A percentile compares a stretch with the other conserved stretches of the same genome.
These are phyloP conservation scores for Bryoerythrophyllum caledonicum DNA, from an alignment of 225 moss, liverwort and hornwort genomes.

Conservation along the genomic window DNA sequence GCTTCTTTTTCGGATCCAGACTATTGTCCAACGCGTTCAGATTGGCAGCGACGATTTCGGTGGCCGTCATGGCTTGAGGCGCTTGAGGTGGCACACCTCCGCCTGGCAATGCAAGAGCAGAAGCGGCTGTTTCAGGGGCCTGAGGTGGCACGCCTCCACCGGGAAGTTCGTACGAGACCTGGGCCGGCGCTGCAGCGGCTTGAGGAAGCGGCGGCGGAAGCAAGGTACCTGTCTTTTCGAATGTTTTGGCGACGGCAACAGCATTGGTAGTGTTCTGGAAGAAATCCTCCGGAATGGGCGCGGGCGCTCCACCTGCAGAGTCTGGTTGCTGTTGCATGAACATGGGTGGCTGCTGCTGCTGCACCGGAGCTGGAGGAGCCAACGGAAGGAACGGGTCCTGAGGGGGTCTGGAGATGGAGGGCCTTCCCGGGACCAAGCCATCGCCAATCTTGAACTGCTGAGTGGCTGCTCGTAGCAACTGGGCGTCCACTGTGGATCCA, in stretches of 20 bases:
- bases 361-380: constrained; percentile 43
- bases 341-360: constrained; percentile 40
- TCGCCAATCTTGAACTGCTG: constrained; percentile 92
- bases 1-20: constrained; percentile 56
- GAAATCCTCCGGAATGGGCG: constrained; percentile 69
- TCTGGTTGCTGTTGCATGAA: constrained; percentile 46
- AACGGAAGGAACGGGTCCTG: constrained; percentile 46
- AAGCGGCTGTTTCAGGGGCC: constrained; percentile 35
- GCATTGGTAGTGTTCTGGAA: constrained; percentile 64
- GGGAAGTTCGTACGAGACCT: constrained; percentile 59
- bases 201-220: constrained; percentile 55
- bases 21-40: constrained; percentile 43
- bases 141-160: constrained; percentile 81
- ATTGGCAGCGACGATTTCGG: constrained; percentile 45
- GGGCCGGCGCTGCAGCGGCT: constrained; percentile 44
- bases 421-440: constrained; percentile 64
- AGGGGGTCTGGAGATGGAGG: constrained; percentile 50
- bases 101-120: constrained; percentile 65
- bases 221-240: constrained; percentile 63
- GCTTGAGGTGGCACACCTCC: constrained; percentile 84
- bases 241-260: constrained; percentile 60
- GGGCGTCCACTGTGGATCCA: constrained; percentile 63
- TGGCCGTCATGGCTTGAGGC: constrained; percentile 54
- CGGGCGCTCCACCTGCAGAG: constrained; percentile 44
- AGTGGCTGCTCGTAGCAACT: constrained; percentile 85